Evolutionary conservation across 2,329 filamentous ascomycete species (phyloP).

Genomic region (Arthrobotrys conoides): DNA sequence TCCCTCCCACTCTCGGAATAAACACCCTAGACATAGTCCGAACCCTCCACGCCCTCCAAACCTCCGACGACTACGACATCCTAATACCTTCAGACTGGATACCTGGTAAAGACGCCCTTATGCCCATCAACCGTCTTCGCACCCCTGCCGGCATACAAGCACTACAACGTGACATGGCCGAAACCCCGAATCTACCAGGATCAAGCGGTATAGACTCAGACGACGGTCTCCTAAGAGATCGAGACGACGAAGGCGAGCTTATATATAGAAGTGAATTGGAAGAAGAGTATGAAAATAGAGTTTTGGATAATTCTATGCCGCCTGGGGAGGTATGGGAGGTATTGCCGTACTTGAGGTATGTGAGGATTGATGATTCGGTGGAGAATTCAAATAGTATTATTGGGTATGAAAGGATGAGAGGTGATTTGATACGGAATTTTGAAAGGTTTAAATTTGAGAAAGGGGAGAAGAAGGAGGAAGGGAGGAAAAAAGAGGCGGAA

Average conservation of each 20-base stretch:
- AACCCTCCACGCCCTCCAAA: conserved; percentile 48
- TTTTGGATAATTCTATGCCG: conserved; percentile 43
- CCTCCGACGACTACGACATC: conserved; percentile 51
- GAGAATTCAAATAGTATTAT: conserved; percentile 56
- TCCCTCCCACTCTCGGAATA: conserved; percentile 36
- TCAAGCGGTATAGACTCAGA: not conserved
- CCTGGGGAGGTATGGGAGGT: conserved; percentile 56
- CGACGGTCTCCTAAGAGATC: conserved; percentile 27
- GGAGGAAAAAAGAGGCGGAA: not conserved
- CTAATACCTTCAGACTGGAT: conserved; percentile 50
- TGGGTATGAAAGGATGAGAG: conserved; percentile 56
- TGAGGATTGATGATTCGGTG: conserved; percentile 53
- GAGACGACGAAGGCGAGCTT: conserved; percentile 44
- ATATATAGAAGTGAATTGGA: conserved; percentile 26
- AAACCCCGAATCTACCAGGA: not conserved
- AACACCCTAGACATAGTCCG: conserved; percentile 52
- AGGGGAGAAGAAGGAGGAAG: conserved; percentile 23
- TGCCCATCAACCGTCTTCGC: conserved; percentile 39
- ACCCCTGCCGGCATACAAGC: conserved; percentile 16
- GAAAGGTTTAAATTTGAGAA: conserved; percentile 48
- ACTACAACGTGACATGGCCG: conserved; percentile 33
- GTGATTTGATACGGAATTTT: conserved; percentile 46
- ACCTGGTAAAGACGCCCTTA: conserved; percentile 43
- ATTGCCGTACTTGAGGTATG: conserved; percentile 52
- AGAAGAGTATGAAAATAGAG: conserved; percentile 34